These are phyloP conservation scores for Aspergillus ellipticus DNA, from an alignment of 495 filamentous ascomycete genomes.

Conservation along the genomic window DNA sequence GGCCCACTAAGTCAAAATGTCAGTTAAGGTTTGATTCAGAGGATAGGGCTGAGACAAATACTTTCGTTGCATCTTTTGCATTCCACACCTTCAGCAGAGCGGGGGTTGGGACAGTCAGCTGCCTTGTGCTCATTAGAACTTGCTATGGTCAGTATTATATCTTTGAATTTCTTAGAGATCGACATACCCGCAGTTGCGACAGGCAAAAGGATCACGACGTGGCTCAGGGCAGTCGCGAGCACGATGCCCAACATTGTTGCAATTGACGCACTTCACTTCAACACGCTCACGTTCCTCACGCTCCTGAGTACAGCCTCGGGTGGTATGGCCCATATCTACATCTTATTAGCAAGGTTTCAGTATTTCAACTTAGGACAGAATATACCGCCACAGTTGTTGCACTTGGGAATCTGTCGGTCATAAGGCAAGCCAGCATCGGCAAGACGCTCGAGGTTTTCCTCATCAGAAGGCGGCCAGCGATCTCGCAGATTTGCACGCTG, in stretches of 20 bases:
- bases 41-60: conserved; percentile 28
- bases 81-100: conserved; percentile 68
- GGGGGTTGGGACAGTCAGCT: conserved; percentile 66
- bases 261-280: conserved; percentile 72
- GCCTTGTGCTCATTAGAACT: conserved; percentile 56
- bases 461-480: conserved; percentile 59
- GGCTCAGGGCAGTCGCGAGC: conserved; percentile 63
- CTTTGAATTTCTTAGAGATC: not conserved
- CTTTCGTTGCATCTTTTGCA: conserved; percentile 74
- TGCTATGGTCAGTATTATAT: conserved; percentile 13
- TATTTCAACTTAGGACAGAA: not conserved
- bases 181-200: conserved; percentile 77
- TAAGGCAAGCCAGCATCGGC: conserved; percentile 66
- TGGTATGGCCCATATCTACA: conserved; percentile 68
- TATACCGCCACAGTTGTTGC: conserved; percentile 63
- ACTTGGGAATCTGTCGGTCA: conserved; percentile 63
- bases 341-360: conserved; percentile 13
- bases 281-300: conserved; percentile 40
- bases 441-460: conserved; percentile 74
- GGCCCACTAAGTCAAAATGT: conserved; percentile 56
- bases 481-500: conserved; percentile 56
- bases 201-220: conserved; percentile 57
- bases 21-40: not conserved
- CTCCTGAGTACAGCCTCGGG: conserved; percentile 64
- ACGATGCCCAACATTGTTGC: conserved; percentile 67